Conservation (phyloP, 768 basidiomycete genomes). For the Rhodotorula toruloides region DNA sequence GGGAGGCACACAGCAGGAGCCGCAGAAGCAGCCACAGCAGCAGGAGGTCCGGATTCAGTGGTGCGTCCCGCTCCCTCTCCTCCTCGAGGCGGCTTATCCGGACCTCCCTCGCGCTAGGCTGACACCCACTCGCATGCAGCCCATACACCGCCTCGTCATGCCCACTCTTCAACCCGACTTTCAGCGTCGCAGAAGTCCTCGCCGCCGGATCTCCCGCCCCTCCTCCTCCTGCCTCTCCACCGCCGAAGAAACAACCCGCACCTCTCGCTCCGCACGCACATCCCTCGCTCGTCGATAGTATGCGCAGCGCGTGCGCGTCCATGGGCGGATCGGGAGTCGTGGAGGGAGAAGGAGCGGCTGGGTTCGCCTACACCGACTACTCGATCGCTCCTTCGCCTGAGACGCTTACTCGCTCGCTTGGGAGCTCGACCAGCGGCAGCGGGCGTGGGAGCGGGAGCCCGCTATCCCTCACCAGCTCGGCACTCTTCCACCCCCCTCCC, state of each 20-base stretch:
- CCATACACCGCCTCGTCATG: constrained; percentile 8
- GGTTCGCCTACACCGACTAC: background rate
- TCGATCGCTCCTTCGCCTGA: constrained; percentile 2
- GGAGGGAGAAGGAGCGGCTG: background rate
- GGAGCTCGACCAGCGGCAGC: background rate
- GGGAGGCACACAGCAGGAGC: background rate
- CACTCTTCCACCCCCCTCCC: background rate
- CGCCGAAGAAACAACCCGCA: too few relatives aligned
- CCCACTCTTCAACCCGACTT: constrained; percentile 19
- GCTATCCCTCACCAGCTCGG: background rate
- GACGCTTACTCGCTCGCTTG: background rate
- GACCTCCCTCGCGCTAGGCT: background rate
- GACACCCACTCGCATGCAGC: background rate
- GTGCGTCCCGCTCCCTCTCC: background rate
- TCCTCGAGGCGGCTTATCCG: background rate
- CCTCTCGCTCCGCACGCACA: background rate
- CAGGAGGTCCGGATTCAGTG: background rate
- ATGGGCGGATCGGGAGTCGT: background rate
- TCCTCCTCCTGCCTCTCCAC: background rate
- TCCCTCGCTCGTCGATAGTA: background rate
- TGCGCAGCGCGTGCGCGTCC: background rate
- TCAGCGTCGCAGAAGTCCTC: background rate
- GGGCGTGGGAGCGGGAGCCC: background rate
- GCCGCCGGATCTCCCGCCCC: background rate
- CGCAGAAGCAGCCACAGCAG: too few relatives aligned